These are phyloP conservation scores for Globisporangium middletonii DNA, from an alignment of 352 stramenopile species.

Conservation along the genomic window DNA sequence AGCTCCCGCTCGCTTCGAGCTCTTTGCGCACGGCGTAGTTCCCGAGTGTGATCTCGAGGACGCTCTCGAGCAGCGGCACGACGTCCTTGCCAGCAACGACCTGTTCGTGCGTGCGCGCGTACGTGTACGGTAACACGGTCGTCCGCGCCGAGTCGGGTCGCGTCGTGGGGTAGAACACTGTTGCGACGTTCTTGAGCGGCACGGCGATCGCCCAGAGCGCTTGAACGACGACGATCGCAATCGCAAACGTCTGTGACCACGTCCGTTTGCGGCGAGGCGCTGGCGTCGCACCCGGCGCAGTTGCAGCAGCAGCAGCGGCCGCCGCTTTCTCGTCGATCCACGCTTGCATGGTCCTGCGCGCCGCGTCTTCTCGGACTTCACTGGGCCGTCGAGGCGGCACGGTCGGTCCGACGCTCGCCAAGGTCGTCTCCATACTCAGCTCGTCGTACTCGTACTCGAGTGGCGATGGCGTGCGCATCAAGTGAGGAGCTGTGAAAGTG, in stretches of 20 bases:
- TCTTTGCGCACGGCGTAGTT: constrained; percentile 19
- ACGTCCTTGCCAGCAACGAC: constrained; percentile 22
- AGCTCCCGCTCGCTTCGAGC: constrained; percentile 18
- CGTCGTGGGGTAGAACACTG: constrained; percentile 25
- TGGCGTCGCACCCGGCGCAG: background rate
- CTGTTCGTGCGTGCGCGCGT: background rate
- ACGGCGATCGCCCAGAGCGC: constrained; percentile 29
- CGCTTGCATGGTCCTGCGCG: constrained; percentile 9
- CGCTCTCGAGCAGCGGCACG: constrained; percentile 18
- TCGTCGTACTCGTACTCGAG: constrained; percentile 3
- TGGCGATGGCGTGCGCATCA: constrained; percentile 4
- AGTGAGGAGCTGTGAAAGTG: background rate
- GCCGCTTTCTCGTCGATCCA: constrained; percentile 8
- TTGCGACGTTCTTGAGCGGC: constrained; percentile 37
- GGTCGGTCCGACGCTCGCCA: constrained; percentile 10
- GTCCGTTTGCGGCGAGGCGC: constrained; percentile 1
- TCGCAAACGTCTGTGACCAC: constrained; percentile 1
- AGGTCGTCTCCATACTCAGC: constrained; percentile 6
- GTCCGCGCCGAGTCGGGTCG: constrained; percentile 17
- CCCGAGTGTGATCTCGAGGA: constrained; percentile 22
- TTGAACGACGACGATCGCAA: constrained; percentile 23
- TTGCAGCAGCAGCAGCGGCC: background rate
- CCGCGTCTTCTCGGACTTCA: background rate
- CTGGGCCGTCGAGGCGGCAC: background rate
- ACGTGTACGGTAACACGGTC: background rate